These are phyloP conservation scores for Calycina herbarum DNA, from an alignment of 2,329 filamentous ascomycete species.

Conservation along the genomic window DNA sequence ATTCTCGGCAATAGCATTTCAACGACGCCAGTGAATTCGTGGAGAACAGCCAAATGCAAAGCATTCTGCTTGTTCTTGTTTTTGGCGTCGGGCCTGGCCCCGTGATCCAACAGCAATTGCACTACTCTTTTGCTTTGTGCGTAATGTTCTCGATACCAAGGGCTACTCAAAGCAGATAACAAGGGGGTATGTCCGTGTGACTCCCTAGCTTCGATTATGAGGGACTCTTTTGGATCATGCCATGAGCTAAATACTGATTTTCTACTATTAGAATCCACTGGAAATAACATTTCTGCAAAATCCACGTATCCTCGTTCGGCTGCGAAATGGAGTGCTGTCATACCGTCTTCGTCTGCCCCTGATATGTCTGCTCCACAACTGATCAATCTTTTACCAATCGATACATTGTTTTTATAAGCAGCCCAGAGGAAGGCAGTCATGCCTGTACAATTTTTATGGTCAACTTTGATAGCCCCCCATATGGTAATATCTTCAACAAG, in stretches of 20 bases:
- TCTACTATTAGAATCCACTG: neutral
- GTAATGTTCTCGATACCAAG: neutral
- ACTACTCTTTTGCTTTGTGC: neutral
- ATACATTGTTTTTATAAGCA: neutral
- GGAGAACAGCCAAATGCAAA: neutral
- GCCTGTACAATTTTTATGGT: neutral
- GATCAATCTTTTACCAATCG: neutral
- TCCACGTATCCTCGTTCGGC: neutral
- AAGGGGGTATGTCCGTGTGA: neutral
- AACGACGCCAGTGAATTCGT: neutral
- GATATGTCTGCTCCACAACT: neutral
- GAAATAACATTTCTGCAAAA: neutral
- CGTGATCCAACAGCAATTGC: neutral
- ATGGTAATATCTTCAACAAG: neutral
- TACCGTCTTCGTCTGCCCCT: neutral
- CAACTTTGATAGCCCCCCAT: neutral
- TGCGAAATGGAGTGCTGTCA: neutral
- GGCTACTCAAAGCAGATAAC: neutral
- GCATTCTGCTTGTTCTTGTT: neutral
- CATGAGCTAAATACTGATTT: neutral
- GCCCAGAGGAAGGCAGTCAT: slow-evolving; percentile 4
- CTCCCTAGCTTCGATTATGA: neutral
- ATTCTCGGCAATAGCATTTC: neutral
- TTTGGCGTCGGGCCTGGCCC: neutral
- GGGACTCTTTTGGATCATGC: neutral